Evolutionary conservation across 108 stramenopile genomes (phyloP).

Genomic region (Seminavis robusta): DNA sequence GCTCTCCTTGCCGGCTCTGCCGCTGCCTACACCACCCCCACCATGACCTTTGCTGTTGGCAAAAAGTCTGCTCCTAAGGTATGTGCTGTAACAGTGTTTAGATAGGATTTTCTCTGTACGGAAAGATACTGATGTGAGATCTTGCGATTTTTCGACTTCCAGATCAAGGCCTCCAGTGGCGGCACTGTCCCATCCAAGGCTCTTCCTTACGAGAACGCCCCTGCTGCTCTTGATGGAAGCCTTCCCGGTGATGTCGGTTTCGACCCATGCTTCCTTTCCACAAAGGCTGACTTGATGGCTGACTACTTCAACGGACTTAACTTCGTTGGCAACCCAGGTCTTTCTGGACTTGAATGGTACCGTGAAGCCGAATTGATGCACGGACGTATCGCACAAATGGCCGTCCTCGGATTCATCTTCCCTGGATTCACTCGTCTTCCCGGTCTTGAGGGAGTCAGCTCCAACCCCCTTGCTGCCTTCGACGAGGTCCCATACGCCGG

Average conservation of each 20-base stretch:
- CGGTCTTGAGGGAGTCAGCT: conserved; percentile 88
- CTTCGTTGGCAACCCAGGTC: conserved; percentile 27
- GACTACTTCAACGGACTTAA: conserved; percentile 57
- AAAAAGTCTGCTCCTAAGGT: conserved; percentile 20
- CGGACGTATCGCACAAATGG: conserved; percentile 97
- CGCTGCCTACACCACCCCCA: conserved; percentile 45
- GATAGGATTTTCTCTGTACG: too few relatives aligned
- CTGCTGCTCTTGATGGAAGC: conserved; percentile 87
- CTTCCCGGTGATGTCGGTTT: conserved; percentile 93
- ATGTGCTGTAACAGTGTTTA: too few relatives aligned
- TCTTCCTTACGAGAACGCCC: conserved; percentile 76
- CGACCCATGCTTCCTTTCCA: conserved; percentile 95
- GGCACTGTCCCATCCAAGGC: conserved; percentile 56
- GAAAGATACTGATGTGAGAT: too few relatives aligned
- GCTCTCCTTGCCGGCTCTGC: conserved; percentile 49
- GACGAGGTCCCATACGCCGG: conserved; percentile 77
- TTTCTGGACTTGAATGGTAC: conserved; percentile 82
- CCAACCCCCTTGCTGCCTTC: conserved; percentile 90
- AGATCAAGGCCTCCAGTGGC: too few relatives aligned
- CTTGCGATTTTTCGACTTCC: too few relatives aligned
- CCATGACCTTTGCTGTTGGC: conserved; percentile 33
- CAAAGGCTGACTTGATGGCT: conserved; percentile 51
- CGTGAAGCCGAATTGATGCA: conserved; percentile 97
- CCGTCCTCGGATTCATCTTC: conserved; percentile 93
- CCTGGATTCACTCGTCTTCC: conserved; percentile 95